Conservation (phyloP, 257 asterid genomes). For the Nicotiana knightiana region DNA sequence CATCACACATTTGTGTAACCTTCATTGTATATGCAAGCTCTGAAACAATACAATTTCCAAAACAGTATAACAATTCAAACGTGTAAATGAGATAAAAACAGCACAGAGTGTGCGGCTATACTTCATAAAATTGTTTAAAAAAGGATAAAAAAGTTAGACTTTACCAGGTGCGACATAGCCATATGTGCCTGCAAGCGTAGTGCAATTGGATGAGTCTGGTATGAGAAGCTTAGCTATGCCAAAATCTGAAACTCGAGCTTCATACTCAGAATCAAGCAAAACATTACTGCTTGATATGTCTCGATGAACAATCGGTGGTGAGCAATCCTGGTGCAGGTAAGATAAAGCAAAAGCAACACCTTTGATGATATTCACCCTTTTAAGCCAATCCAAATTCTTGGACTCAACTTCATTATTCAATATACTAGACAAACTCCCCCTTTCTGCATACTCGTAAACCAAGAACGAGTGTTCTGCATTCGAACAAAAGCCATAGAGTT, state of each 20-base stretch:
- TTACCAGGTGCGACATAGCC: background rate
- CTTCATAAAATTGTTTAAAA: background rate
- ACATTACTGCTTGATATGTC: background rate
- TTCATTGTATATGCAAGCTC: constrained; percentile 9
- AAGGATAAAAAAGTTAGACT: background rate
- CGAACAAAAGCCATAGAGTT: constrained; percentile 7
- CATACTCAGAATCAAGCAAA: background rate
- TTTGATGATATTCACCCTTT: background rate
- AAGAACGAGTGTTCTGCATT: background rate
- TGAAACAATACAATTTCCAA: background rate
- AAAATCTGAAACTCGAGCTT: background rate
- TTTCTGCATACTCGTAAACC: constrained; percentile 10
- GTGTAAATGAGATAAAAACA: background rate
- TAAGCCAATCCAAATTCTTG: background rate
- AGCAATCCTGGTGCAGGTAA: background rate
- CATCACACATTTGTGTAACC: constrained; percentile 4
- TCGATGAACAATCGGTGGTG: background rate
- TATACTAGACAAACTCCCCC: background rate
- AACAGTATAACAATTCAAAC: background rate
- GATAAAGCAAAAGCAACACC: constrained; percentile 1
- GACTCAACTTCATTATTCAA: background rate
- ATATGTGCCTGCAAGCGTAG: background rate
- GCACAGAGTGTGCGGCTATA: background rate
- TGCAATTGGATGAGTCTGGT: background rate
- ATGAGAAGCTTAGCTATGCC: background rate